Percentiles rank a stretch among this genome's conserved stretches.
phyloP scores from a whole-genome alignment of 1,284 basidiomycete species.

The Tetrapyrgos nigripes region DNA sequence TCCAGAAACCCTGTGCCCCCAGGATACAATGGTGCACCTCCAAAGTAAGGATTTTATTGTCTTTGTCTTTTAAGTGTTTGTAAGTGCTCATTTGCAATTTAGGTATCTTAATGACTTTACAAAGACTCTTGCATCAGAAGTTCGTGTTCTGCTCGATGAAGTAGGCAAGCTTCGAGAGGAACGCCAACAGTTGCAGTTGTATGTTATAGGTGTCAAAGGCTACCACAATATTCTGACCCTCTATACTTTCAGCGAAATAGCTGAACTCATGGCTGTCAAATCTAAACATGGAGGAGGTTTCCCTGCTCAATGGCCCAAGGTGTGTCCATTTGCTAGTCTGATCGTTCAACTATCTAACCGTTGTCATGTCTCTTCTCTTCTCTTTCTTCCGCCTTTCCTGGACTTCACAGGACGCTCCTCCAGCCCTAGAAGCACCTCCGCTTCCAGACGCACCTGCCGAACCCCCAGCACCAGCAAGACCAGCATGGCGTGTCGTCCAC shows the following conservation, averaged over 20 bases:
- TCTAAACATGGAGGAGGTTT: constrained; percentile 6
- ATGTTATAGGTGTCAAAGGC: background rate
- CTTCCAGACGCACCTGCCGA: constrained; percentile 40
- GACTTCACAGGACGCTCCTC: constrained; percentile 5
- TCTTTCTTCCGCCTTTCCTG: constrained; percentile 15
- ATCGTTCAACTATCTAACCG: background rate
- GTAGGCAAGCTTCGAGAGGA: constrained; percentile 80
- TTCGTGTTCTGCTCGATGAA: constrained; percentile 65
- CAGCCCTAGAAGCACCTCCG: constrained; percentile 3
- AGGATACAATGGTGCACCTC: too few species aligned
- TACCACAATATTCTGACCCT: background rate
- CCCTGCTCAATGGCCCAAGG: constrained; percentile 39
- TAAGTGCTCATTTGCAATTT: too few species aligned
- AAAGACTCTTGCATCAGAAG: constrained; percentile 63
- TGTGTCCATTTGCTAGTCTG: constrained; percentile 45
- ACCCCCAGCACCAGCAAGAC: constrained; percentile 54
- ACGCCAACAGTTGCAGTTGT: constrained; percentile 60
- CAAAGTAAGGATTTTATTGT: too few species aligned
- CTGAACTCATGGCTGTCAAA: constrained; percentile 16
- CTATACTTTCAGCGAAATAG: constrained; percentile 8
- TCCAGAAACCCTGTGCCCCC: too few species aligned
- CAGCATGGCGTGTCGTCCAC: constrained; percentile 74
- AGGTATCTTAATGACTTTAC: constrained; percentile 76
- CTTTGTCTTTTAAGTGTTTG: too few species aligned
- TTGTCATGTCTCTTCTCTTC: background rate